Evolutionary conservation across 495 filamentous ascomycete species (phyloP), one percentile per base, ranked within the genome.

Genomic region (Penicillium manginii): DNA sequence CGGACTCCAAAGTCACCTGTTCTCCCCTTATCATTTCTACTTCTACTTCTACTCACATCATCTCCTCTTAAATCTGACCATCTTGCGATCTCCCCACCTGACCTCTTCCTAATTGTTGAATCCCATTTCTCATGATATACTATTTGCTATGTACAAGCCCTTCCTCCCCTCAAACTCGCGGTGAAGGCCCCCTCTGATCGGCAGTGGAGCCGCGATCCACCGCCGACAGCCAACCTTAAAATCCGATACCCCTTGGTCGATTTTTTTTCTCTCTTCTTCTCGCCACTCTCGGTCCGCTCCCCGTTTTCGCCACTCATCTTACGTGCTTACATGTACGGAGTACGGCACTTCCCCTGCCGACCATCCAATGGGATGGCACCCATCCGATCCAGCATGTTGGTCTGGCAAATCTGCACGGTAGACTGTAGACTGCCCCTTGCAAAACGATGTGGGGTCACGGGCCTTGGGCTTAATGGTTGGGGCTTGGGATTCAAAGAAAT

Each of bases 111-210:
- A 29, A 29, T 29, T 29, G 26, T 29, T 2, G 6, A 7, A 10
- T 37, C 35, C 15, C 35, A 37, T 37, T 37, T 37, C 35, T 37
- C 35, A n/a, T 37, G 35, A 37, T 37, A 37, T 37, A n/a, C 35
- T 37, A 37, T 37, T 37, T 37, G 17, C 18, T 15, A 45, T 37
- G 11, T 37, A n/a, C 11, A 37, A 37, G 3, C 2, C 21, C 46
- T n/a, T 19, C 22, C 42, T 23, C 17, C 14, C 22, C 42, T 23
- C 17, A 23, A 57, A 61, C n/a, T 53, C 49, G 54, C 55, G 54
- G 59, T 62, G 55, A 60, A 43, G 55, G 33, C 33, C 50, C 50
- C 47, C 51, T 46, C 32, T 60, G 64, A 73, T 71, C 69, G 60
- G 64, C 58, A 50, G 60, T 65, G 54, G 65, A 70, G 59, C 60